Evolutionary conservation across 164 flowering plant species (phyloP).

Genomic region (Piper longum): DNA sequence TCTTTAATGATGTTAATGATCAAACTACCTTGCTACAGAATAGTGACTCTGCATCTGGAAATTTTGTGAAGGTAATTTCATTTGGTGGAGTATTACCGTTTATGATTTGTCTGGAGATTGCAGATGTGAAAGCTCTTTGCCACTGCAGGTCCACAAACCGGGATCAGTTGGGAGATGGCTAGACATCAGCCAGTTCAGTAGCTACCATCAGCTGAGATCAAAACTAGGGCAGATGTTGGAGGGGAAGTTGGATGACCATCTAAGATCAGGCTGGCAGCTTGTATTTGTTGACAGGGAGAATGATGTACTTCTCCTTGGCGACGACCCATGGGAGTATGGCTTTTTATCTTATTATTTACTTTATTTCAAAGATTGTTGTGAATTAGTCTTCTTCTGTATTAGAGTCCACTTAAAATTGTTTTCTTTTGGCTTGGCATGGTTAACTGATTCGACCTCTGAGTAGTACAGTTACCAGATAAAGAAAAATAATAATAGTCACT

Average conservation of each 20-base stretch:
- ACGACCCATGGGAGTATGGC: slow-evolving; percentile 89
- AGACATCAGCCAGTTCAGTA: slow-evolving; percentile 73
- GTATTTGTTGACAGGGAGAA: slow-evolving; percentile 90
- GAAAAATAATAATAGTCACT: too few species aligned
- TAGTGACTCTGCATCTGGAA: slow-evolving; percentile 31
- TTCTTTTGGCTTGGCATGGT: too few species aligned
- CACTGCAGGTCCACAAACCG: slow-evolving; percentile 63
- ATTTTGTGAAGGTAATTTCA: slow-evolving; percentile 55
- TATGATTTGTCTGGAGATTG: background rate
- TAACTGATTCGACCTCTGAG: too few species aligned
- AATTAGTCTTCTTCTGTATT: too few species aligned
- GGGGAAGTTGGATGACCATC: slow-evolving; percentile 68
- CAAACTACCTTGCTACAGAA: slow-evolving; percentile 45
- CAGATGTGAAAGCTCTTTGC: slow-evolving; percentile 2
- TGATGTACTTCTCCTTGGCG: slow-evolving; percentile 87
- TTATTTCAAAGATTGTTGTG: too few species aligned
- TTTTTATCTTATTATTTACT: background rate
- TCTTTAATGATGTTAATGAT: slow-evolving; percentile 44
- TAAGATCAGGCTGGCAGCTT: slow-evolving; percentile 99
- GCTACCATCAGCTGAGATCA: slow-evolving; percentile 75
- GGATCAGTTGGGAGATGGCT: slow-evolving; percentile 76
- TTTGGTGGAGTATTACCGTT: background rate
- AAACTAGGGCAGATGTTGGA: slow-evolving; percentile 81
- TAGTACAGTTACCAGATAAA: too few species aligned
- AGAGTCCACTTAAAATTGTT: too few species aligned